Evolutionary conservation across 768 basidiomycete species (phyloP).

Genomic region (Mrakia frigida): DNA sequence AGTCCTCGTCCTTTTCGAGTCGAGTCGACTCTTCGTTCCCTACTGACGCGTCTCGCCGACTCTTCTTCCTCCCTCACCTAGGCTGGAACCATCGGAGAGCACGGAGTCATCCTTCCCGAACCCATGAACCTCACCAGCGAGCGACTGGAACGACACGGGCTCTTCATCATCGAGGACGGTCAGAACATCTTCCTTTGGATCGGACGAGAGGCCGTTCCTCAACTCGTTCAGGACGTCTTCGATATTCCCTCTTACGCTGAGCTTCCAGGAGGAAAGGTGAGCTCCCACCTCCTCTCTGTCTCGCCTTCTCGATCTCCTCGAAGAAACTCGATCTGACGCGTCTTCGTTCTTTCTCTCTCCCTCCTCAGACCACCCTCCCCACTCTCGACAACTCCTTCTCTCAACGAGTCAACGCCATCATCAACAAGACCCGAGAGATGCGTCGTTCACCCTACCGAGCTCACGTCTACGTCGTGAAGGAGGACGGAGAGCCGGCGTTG

Average conservation of each 20-base stretch:
- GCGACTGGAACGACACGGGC: constrained; percentile 84
- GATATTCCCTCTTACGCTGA: constrained; percentile 80
- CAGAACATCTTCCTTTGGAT: constrained; percentile 98
- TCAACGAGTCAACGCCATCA: constrained; percentile 86
- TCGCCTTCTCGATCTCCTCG: background rate
- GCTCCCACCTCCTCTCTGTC: constrained; percentile 32
- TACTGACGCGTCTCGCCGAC: background rate
- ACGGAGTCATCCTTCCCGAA: constrained; percentile 80
- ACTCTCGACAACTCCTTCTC: constrained; percentile 87
- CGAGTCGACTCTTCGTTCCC: background rate
- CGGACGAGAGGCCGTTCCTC: constrained; percentile 96
- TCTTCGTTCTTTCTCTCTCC: background rate
- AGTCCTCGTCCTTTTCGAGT: constrained; percentile 33
- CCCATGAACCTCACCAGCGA: constrained; percentile 90
- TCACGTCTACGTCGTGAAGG: constrained; percentile 93
- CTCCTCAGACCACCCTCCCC: constrained; percentile 71
- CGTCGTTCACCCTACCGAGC: constrained; percentile 71
- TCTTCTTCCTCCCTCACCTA: constrained; percentile 40
- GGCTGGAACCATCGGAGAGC: constrained; percentile 86
- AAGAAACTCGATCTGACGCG: background rate
- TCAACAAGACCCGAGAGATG: constrained; percentile 92
- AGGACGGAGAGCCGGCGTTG: constrained; percentile 92
- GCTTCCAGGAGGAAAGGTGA: constrained; percentile 86
- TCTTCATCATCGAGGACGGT: constrained; percentile 94
- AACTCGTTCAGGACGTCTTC: constrained; percentile 90